These are phyloP conservation scores for Dothistroma septosporum DNA, from an alignment of 2,329 filamentous ascomycete species.

Conservation along the genomic window DNA sequence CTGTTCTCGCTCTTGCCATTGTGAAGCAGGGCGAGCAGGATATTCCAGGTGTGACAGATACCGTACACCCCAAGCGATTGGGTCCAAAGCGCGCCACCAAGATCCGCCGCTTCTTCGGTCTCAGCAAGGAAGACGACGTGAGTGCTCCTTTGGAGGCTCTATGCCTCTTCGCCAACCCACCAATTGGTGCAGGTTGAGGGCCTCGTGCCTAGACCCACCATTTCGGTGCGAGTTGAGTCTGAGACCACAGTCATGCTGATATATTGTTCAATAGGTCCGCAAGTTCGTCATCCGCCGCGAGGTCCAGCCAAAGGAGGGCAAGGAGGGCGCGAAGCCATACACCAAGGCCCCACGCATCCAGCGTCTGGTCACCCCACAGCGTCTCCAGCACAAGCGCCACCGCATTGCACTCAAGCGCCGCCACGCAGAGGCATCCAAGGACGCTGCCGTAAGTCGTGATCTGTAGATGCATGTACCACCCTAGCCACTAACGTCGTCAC, in stretches of 20 bases:
- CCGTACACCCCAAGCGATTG: slow-evolving; percentile 97
- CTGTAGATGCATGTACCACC: neutral
- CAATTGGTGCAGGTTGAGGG: slow-evolving; percentile 10
- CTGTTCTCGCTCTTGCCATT: slow-evolving; percentile 88
- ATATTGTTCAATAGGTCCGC: slow-evolving; percentile 65
- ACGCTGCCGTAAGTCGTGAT: slow-evolving; percentile 81
- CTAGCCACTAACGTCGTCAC: slow-evolving; percentile 36
- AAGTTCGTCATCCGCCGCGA: slow-evolving; percentile 99
- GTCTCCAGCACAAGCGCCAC: slow-evolving; percentile 99
- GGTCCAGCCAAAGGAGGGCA: slow-evolving; percentile 75
- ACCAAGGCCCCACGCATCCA: slow-evolving; percentile 99
- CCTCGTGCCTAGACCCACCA: slow-evolving; percentile 12
- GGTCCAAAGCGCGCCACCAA: slow-evolving; percentile 99
- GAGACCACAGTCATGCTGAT: slow-evolving; percentile 31
- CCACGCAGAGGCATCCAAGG: slow-evolving; percentile 94
- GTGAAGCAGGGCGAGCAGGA: slow-evolving; percentile 97
- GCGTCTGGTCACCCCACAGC: slow-evolving; percentile 98
- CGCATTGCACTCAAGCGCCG: slow-evolving; percentile 97
- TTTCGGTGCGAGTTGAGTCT: slow-evolving; percentile 30
- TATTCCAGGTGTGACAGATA: slow-evolving; percentile 93
- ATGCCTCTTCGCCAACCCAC: slow-evolving; percentile 57
- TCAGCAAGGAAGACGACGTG: slow-evolving; percentile 99
- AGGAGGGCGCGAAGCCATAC: slow-evolving; percentile 95
- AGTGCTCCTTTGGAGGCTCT: slow-evolving; percentile 53
- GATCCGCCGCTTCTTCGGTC: slow-evolving; percentile 99